phyloP scores from a whole-genome alignment of 371 early-diverging fungal genomes.

The Mucor velutinosus region DNA sequence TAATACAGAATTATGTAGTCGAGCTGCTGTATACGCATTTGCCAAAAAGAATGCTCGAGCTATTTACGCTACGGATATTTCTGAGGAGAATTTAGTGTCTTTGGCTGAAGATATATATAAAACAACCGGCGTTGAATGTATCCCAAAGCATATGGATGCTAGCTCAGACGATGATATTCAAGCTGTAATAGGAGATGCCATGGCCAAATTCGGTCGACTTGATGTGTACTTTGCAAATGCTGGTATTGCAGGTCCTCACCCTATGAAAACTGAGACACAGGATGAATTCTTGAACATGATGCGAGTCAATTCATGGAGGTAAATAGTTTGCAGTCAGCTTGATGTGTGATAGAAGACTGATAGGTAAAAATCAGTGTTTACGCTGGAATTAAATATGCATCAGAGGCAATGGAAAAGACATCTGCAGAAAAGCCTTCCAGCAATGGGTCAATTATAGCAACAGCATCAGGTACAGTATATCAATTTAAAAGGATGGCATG shows the following conservation, averaged over 20 bases:
- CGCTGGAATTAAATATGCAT: conserved; percentile 44
- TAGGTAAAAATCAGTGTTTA: conserved; percentile 17
- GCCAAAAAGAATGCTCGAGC: conserved; percentile 45
- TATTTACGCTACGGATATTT: conserved; percentile 50
- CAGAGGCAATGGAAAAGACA: conserved; percentile 33
- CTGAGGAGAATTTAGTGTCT: conserved; percentile 27
- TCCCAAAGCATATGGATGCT: conserved; percentile 46
- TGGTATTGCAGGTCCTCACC: conserved; percentile 28
- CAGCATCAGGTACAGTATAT: conserved; percentile 35
- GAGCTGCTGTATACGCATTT: conserved; percentile 42
- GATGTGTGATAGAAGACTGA: not conserved
- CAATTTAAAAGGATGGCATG: not conserved
- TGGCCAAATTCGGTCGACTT: conserved; percentile 46
- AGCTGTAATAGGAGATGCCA: conserved; percentile 36
- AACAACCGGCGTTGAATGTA: conserved; percentile 40
- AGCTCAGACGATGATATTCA: conserved; percentile 40
- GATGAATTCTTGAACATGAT: conserved; percentile 30
- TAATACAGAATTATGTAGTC: conserved; percentile 10
- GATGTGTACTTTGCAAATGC: conserved; percentile 64
- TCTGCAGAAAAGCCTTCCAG: conserved; percentile 7
- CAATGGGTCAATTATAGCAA: conserved; percentile 42
- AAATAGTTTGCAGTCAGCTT: not conserved
- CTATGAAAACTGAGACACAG: conserved; percentile 15
- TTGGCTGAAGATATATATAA: conserved; percentile 41
- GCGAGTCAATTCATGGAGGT: conserved; percentile 37